Evolutionary conservation across 495 filamentous ascomycete genomes (phyloP).

Genomic region (Evansstolkia leycettana): DNA sequence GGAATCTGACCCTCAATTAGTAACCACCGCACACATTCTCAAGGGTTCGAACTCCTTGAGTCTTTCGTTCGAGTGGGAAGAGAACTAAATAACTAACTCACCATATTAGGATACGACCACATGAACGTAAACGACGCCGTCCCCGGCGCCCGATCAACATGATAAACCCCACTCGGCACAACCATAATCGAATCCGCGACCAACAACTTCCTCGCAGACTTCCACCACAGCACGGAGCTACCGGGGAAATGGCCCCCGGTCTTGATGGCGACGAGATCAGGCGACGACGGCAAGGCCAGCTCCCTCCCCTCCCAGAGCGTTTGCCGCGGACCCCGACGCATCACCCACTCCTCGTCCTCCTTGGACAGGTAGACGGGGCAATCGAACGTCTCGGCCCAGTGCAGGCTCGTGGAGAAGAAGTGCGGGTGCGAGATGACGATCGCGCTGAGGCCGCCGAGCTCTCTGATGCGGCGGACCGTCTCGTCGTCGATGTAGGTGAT

Average conservation of each 20-base stretch:
- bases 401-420: slow-evolving; percentile 57
- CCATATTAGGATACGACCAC: slow-evolving; percentile 71
- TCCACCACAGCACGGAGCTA: slow-evolving; percentile 49
- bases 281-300: not conserved
- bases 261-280: slow-evolving; percentile 43
- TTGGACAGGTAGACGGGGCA: slow-evolving; percentile 50
- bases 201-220: slow-evolving; percentile 35
- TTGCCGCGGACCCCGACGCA: slow-evolving; percentile 16
- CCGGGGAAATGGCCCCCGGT: slow-evolving; percentile 67
- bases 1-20: slow-evolving; percentile 38
- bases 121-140: slow-evolving; percentile 58
- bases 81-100: slow-evolving; percentile 19
- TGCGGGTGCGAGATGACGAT: slow-evolving; percentile 76
- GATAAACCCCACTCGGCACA: slow-evolving; percentile 46
- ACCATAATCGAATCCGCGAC: slow-evolving; percentile 63
- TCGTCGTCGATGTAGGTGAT: slow-evolving; percentile 49
- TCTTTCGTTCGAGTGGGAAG: not conserved
- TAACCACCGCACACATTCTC: not conserved
- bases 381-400: slow-evolving; percentile 51
- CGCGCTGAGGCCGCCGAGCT: slow-evolving; percentile 47
- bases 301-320: slow-evolving; percentile 6
- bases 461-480: slow-evolving; percentile 36
- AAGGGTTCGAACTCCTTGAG: not conserved
- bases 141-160: slow-evolving; percentile 38
- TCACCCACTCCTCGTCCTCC: slow-evolving; percentile 53